These are phyloP conservation scores for Trichocladium antarcticum DNA, from an alignment of 495 filamentous ascomycete genomes.

Conservation along the genomic window DNA sequence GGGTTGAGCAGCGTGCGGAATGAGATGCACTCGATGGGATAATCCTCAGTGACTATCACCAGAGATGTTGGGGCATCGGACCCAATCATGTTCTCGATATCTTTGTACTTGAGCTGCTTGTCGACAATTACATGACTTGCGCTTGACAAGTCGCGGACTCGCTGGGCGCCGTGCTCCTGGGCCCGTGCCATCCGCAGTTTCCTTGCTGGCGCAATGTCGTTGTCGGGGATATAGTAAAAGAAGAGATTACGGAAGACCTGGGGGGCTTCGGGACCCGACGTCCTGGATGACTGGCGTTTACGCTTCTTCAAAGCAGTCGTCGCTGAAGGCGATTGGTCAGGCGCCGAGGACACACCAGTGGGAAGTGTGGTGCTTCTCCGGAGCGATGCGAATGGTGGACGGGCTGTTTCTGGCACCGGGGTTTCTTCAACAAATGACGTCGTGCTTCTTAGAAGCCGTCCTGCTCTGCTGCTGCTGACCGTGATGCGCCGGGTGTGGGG, in stretches of 20 bases:
- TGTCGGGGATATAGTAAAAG: constrained; percentile 76
- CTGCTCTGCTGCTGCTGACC: neutral
- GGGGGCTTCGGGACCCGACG: constrained; percentile 44
- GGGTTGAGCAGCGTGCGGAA: constrained; percentile 48
- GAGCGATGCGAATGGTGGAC: constrained; percentile 6
- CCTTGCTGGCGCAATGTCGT: constrained; percentile 55
- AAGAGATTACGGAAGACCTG: constrained; percentile 54
- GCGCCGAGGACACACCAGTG: neutral
- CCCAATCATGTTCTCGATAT: constrained; percentile 54
- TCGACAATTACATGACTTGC: constrained; percentile 76
- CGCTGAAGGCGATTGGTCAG: constrained; percentile 17
- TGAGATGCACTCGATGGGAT: constrained; percentile 66
- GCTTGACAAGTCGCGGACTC: constrained; percentile 24
- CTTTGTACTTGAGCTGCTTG: constrained; percentile 49
- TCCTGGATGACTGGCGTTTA: constrained; percentile 31
- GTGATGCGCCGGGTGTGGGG: constrained; percentile 6
- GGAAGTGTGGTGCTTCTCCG: constrained; percentile 20
- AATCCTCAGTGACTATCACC: constrained; percentile 58
- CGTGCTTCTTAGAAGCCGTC: neutral
- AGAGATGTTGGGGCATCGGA: constrained; percentile 39
- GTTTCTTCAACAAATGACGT: constrained; percentile 19
- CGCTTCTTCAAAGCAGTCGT: constrained; percentile 35
- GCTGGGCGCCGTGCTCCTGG: constrained; percentile 59
- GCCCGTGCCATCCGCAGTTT: constrained; percentile 62
- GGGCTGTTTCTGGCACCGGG: constrained; percentile 12